Percentiles rank a stretch among this genome's conserved stretches.
These are phyloP conservation scores for Chimonanthus salicifolius DNA, from an alignment of 164 flowering plant genomes.

Conservation along the genomic window DNA sequence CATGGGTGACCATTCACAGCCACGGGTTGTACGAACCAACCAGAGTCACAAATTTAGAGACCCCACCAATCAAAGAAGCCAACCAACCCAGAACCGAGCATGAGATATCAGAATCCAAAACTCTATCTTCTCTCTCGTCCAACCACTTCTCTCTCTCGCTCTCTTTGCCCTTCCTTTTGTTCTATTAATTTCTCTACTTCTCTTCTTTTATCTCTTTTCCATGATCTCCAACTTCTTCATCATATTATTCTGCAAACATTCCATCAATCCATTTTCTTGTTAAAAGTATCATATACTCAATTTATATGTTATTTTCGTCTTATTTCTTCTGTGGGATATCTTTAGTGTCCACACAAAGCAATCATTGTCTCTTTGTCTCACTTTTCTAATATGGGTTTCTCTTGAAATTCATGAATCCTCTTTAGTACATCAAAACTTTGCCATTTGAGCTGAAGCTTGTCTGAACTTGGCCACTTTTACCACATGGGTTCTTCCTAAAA, in stretches of 20 bases:
- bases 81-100: not conserved
- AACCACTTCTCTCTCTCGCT: constrained; percentile 5
- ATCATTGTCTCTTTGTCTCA: not conserved
- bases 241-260: not conserved
- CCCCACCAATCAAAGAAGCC: not conserved
- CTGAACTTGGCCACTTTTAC: not conserved
- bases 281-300: not conserved
- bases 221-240: not conserved
- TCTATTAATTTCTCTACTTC: no score
- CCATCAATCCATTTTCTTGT: not conserved
- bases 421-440: not conserved
- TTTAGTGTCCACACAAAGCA: not conserved
- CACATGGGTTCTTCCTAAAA: constrained; percentile 2
- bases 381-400: constrained; percentile 3
- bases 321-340: not conserved
- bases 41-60: not conserved
- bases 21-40: not conserved
- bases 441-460: not conserved
- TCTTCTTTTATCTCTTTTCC: not conserved
- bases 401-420: not conserved
- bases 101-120: not conserved
- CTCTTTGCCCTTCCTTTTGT: not conserved
- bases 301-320: not conserved
- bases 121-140: not conserved
- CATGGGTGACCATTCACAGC: not conserved